Evolutionary conservation across 495 filamentous ascomycete genomes (phyloP), one percentile per base, ranked within the genome.

Genomic region (Hypoxylon cercidicola): DNA sequence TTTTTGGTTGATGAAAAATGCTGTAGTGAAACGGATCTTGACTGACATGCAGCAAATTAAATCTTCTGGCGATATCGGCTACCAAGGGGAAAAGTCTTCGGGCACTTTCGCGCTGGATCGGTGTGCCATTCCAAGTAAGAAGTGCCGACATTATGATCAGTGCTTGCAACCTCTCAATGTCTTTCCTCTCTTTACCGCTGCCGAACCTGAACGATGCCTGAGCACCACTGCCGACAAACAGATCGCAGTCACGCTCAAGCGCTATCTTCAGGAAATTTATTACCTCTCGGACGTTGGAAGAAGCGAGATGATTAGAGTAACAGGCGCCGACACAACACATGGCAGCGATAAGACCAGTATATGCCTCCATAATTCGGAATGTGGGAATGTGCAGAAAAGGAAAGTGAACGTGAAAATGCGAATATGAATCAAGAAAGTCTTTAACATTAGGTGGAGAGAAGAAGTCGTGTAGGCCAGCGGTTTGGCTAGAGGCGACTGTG

Each of bases 271-370:
- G 73, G 32, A 82, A 74, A 41, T 89, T 83, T 74, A 87, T 87
- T 59, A 89, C 71, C 58, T 83, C 80, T 39, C 88, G 82, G 50
- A 87, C 82, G 59, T 87, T 78, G 21, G 76, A 69, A 13, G 84
- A 72, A 2, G 76, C 73, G 13, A 87, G 70, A 34, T 75, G 76
- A 46, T 84, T 74, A 20, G 88, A 89, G 71, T 90, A 90, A 21
- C 88, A 87, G 25, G 88, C 87, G 15, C 88, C 88, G 60, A 89
- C 78, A 60, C 82, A 88, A 55, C 90, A 82, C 79, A 90, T 87
- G 16, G 81, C 78, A 13, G 88, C 74, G 32, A 89, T 68, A 16
- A 90, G 77, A 20, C 85, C 85, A 45, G 85, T 81, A 68, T 85
- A 85, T 37, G 83, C 81, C n/a, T 82, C 78, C 50, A 82, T 73